Evolutionary conservation across 1,284 basidiomycete genomes (phyloP).

Genomic region (Porogramme epimiltina): DNA sequence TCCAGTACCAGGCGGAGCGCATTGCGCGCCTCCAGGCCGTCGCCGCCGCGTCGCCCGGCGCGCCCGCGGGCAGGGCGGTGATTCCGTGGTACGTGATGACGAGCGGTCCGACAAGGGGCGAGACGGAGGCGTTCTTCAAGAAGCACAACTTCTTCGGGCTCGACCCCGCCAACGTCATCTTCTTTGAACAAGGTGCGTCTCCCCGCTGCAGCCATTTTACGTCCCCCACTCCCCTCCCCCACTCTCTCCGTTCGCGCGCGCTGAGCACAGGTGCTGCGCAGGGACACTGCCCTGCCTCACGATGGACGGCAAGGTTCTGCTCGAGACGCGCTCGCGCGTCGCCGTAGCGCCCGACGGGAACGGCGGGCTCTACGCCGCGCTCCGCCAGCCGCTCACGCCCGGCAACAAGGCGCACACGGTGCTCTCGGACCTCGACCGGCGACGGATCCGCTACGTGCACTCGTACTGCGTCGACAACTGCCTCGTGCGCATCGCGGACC

Average conservation of each 20-base stretch:
- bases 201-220: background rate
- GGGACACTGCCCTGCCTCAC: conserved; percentile 95
- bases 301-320: conserved; percentile 91
- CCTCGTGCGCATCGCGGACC: conserved; percentile 96
- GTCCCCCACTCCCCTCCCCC: background rate
- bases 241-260: background rate
- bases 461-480: conserved; percentile 99
- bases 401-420: conserved; percentile 69
- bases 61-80: conserved; percentile 58
- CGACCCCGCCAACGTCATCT: conserved; percentile 76
- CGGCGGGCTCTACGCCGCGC: conserved; percentile 94
- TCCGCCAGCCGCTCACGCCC: conserved; percentile 76
- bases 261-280: conserved; percentile 32
- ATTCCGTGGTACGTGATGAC: conserved; percentile 99
- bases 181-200: conserved; percentile 94
- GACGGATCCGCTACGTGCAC: conserved; percentile 89
- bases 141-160: conserved; percentile 87
- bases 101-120: conserved; percentile 89
- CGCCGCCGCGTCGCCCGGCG: conserved; percentile 61
- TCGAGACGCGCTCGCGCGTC: conserved; percentile 77
- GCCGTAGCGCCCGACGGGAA: conserved; percentile 98
- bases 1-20: conserved; percentile 96
- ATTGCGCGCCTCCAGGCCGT: conserved; percentile 83
- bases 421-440: conserved; percentile 79
- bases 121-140: conserved; percentile 87